Conservation (phyloP, 1,284 basidiomycete genomes). For the Flammula alnicola region DNA sequence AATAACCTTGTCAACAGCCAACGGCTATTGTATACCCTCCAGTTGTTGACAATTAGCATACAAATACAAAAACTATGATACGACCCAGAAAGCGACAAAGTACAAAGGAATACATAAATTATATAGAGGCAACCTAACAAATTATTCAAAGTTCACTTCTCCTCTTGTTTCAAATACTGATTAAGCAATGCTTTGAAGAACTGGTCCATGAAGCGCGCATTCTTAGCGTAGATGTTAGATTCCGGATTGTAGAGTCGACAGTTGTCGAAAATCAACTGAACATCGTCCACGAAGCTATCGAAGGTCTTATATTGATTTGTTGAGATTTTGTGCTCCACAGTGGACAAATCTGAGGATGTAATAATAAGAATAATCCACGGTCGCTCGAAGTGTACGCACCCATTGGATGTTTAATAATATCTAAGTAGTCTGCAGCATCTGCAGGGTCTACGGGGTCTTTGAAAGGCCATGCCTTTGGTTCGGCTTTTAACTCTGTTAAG, state of each 20-base stretch:
- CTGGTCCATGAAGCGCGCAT: constrained; percentile 85
- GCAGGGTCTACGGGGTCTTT: constrained; percentile 78
- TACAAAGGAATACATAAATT: constrained; percentile 8
- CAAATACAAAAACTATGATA: constrained; percentile 16
- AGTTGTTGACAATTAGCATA: constrained; percentile 6
- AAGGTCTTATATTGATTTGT: constrained; percentile 79
- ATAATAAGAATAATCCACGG: constrained; percentile 9
- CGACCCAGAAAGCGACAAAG: constrained; percentile 4
- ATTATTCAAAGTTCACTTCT: constrained; percentile 12
- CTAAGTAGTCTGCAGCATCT: constrained; percentile 92
- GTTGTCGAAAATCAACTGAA: constrained; percentile 89
- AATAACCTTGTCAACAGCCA: no score
- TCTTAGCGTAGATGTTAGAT: constrained; percentile 84
- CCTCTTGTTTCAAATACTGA: constrained; percentile 30
- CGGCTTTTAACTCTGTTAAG: constrained; percentile 81
- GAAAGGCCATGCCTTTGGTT: constrained; percentile 91
- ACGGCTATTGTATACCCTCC: no score
- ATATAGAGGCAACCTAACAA: constrained; percentile 3
- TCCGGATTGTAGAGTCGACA: constrained; percentile 91
- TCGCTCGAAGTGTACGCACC: constrained; percentile 53
- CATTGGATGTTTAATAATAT: constrained; percentile 93
- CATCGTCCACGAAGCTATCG: constrained; percentile 82
- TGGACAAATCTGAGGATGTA: constrained; percentile 78
- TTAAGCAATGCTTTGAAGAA: constrained; percentile 55
- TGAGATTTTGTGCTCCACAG: constrained; percentile 94